A percentile compares a stretch with the other conserved stretches of the same genome.
These are phyloP conservation scores for Talaromyces sp. DNA, from an alignment of 2,329 filamentous ascomycete genomes.

Conservation along the genomic window DNA sequence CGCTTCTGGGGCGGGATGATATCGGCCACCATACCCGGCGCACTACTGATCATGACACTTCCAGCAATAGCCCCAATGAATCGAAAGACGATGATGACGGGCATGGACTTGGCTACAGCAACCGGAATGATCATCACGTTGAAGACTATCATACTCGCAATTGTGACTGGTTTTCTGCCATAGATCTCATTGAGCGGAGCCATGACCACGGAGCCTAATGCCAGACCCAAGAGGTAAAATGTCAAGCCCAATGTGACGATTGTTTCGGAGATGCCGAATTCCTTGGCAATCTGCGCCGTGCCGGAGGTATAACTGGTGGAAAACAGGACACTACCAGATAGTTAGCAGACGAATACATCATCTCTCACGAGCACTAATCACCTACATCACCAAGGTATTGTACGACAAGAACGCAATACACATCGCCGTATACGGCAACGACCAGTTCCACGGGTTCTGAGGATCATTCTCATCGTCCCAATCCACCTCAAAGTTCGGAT, in stretches of 20 bases:
- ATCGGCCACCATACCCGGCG: conserved; percentile 28
- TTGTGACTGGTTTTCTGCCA: conserved; percentile 25
- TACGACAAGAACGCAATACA: conserved; percentile 56
- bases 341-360: conserved; percentile 18
- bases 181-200: conserved; percentile 28
- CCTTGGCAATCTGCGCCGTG: conserved; percentile 63
- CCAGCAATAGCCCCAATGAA: conserved; percentile 28
- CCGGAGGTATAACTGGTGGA: conserved; percentile 76
- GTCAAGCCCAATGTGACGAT: conserved; percentile 18
- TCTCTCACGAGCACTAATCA: too few relatives aligned
- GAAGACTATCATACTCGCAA: conserved; percentile 60
- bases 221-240: conserved; percentile 19
- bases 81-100: conserved; percentile 51
- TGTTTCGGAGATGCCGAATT: conserved; percentile 49
- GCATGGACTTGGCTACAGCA: conserved; percentile 17
- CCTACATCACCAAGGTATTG: conserved; percentile 55
- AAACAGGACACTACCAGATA: conserved; percentile 57
- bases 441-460: conserved; percentile 55
- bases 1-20: conserved; percentile 62
- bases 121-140: conserved; percentile 19
- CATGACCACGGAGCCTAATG: conserved; percentile 24
- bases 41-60: conserved; percentile 26
- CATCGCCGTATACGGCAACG: conserved; percentile 55
- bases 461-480: conserved; percentile 61
- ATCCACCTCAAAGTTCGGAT: conserved; percentile 68